These are phyloP conservation scores for Cytospora piceae DNA, from an alignment of 2,329 filamentous ascomycete species.

Conservation along the genomic window DNA sequence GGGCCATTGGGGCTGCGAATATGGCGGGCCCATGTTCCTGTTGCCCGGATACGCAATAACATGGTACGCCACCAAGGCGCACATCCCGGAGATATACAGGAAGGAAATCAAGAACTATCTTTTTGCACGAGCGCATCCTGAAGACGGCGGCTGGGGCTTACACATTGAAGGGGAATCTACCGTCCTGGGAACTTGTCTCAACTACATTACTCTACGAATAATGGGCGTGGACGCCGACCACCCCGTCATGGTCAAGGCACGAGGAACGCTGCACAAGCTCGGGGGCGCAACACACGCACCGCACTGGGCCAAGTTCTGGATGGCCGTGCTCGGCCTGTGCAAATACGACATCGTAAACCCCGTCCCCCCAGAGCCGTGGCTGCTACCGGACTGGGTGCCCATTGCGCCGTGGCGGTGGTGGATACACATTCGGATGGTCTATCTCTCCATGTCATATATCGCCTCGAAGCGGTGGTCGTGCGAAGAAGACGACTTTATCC, in stretches of 20 bases:
- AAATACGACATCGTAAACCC: slow-evolving; percentile 95
- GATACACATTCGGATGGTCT: slow-evolving; percentile 98
- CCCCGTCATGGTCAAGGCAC: slow-evolving; percentile 81
- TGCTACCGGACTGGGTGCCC: slow-evolving; percentile 88
- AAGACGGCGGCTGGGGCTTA: slow-evolving; percentile 95
- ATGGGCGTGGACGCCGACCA: slow-evolving; percentile 85
- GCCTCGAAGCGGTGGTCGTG: slow-evolving; percentile 83
- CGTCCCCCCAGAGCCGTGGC: slow-evolving; percentile 90
- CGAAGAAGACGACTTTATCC: slow-evolving; percentile 74
- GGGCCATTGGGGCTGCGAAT: slow-evolving; percentile 96
- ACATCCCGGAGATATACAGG: slow-evolving; percentile 77
- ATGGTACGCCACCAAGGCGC: slow-evolving; percentile 88
- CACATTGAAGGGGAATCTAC: slow-evolving; percentile 94
- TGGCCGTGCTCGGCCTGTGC: slow-evolving; percentile 80
- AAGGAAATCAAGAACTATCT: slow-evolving; percentile 94
- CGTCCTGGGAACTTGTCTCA: slow-evolving; percentile 87
- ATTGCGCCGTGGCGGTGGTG: slow-evolving; percentile 94
- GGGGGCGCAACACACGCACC: slow-evolving; percentile 83
- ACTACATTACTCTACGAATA: slow-evolving; percentile 80
- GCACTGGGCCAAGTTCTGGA: slow-evolving; percentile 98
- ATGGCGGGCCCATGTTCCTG: slow-evolving; percentile 96
- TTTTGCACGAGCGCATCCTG: slow-evolving; percentile 78
- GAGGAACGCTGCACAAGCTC: slow-evolving; percentile 78
- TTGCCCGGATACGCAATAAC: slow-evolving; percentile 82
- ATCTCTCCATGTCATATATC: slow-evolving; percentile 86